Evolutionary conservation across 306 rosid species (phyloP).

Genomic region (Rubus idaeus): DNA sequence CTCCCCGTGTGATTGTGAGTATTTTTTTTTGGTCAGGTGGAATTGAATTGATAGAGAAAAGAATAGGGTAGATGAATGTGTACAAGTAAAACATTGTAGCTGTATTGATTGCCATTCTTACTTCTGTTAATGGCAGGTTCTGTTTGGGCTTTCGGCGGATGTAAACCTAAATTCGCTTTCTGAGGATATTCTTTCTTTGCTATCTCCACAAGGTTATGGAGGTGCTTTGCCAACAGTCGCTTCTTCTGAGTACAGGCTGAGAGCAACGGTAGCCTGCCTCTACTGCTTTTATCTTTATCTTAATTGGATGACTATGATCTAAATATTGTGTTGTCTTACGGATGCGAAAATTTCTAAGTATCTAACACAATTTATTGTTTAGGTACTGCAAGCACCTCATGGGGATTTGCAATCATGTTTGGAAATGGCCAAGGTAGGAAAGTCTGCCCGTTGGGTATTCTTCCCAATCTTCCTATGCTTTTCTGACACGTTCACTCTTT

Average conservation of each 20-base stretch:
- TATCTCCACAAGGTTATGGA: constrained; percentile 42
- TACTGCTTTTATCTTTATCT: not conserved
- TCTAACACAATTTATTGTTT: constrained; percentile 18
- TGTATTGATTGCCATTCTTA: not conserved
- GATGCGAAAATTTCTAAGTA: not conserved
- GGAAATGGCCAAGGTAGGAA: constrained; percentile 93
- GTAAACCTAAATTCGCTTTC: constrained; percentile 61
- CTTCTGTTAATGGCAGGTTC: constrained; percentile 51
- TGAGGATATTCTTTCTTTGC: constrained; percentile 56
- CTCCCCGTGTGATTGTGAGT: constrained; percentile 95
- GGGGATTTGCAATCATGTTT: constrained; percentile 75
- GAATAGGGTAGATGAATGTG: too few relatives aligned
- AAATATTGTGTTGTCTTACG: not conserved
- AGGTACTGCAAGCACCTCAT: constrained; percentile 90
- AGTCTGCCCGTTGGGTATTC: not conserved
- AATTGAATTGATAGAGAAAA: constrained; percentile 3
- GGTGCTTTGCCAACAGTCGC: constrained; percentile 57
- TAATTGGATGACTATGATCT: not conserved
- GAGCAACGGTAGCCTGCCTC: constrained; percentile 52
- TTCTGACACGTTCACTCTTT: constrained; percentile 13
- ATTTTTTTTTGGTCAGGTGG: not conserved
- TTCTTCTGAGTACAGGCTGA: constrained; percentile 72
- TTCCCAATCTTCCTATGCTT: constrained; percentile 7
- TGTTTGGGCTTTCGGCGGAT: constrained; percentile 69
- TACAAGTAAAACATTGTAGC: not conserved